These are phyloP conservation scores for Pseudocercospora fijiensis DNA, from an alignment of 2,329 filamentous ascomycete species.

Conservation along the genomic window DNA sequence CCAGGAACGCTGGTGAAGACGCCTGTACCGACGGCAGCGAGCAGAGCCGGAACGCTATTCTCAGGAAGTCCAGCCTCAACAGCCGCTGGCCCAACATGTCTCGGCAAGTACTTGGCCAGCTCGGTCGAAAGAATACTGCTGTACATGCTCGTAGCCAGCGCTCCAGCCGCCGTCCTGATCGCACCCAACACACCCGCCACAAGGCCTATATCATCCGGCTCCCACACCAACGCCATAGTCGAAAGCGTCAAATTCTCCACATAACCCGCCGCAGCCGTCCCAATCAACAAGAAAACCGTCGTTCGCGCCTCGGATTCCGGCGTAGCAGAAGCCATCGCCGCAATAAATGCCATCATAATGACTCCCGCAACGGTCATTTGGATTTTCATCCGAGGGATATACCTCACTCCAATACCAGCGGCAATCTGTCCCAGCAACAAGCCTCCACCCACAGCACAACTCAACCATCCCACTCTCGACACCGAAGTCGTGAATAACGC, in stretches of 20 bases:
- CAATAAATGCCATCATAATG: conserved; percentile 21
- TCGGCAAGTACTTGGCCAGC: conserved; percentile 13
- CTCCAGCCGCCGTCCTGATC: conserved; percentile 17
- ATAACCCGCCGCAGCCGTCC: conserved; percentile 18
- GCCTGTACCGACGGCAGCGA: conserved; percentile 11
- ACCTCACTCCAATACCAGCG: conserved; percentile 16
- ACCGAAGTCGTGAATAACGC: conserved; percentile 19
- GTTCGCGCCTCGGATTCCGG: conserved; percentile 11
- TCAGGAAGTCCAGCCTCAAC: conserved; percentile 16
- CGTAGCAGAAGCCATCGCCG: conserved; percentile 12
- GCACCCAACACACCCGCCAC: conserved; percentile 19
- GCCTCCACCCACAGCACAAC: conserved; percentile 18
- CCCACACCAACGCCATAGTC: conserved; percentile 21
- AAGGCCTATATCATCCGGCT: conserved; percentile 22
- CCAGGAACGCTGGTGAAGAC: conserved; percentile 16
- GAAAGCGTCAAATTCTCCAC: conserved; percentile 21
- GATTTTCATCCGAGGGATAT: conserved; percentile 20
- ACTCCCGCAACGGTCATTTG: conserved; percentile 18
- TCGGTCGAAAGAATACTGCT: conserved; percentile 19
- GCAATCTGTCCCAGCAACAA: conserved; percentile 20
- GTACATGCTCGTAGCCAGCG: conserved; percentile 23
- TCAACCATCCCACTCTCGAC: conserved; percentile 16
- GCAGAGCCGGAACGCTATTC: conserved; percentile 18
- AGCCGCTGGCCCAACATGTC: conserved; percentile 14
- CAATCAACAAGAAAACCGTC: conserved; percentile 17